These are phyloP conservation scores for Camelina hispida DNA, from an alignment of 345 rosid species.

Conservation along the genomic window DNA sequence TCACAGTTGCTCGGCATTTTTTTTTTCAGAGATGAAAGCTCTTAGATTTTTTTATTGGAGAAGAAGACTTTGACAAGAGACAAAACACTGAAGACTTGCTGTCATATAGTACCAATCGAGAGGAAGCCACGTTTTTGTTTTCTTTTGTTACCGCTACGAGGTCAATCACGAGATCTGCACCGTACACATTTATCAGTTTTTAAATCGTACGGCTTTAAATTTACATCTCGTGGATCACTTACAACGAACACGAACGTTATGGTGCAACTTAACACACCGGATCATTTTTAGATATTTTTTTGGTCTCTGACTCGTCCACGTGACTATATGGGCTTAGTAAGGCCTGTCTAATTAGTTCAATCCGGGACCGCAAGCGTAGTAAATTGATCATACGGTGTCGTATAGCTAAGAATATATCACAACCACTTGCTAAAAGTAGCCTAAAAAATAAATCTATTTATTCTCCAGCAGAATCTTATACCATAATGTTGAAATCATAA, in stretches of 20 bases:
- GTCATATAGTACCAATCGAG: neutral
- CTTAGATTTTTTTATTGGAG: neutral
- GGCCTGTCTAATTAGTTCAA: constrained; percentile 9
- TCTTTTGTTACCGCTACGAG: neutral
- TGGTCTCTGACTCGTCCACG: neutral
- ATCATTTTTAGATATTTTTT: constrained; percentile 14
- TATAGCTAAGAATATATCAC: neutral
- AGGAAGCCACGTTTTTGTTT: constrained; percentile 4
- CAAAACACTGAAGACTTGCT: constrained; percentile 3
- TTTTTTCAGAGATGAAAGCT: constrained; percentile 14
- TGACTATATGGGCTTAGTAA: constrained; percentile 18
- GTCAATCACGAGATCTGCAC: constrained; percentile 24
- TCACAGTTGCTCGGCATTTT: constrained; percentile 71
- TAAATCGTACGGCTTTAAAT: constrained; percentile 27
- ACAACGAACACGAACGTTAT: neutral
- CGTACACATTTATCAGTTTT: constrained; percentile 15
- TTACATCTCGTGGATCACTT: constrained; percentile 19
- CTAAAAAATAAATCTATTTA: too few relatives aligned
- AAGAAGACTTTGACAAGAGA: neutral
- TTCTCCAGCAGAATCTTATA: too few relatives aligned
- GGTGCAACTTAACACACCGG: neutral
- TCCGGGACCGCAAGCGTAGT: neutral
- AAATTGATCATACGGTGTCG: neutral
- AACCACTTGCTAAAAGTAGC: neutral
- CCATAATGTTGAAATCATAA: too few relatives aligned